phyloP scores from a whole-genome alignment of 495 filamentous ascomycete genomes.

The Xylaria sp. region DNA sequence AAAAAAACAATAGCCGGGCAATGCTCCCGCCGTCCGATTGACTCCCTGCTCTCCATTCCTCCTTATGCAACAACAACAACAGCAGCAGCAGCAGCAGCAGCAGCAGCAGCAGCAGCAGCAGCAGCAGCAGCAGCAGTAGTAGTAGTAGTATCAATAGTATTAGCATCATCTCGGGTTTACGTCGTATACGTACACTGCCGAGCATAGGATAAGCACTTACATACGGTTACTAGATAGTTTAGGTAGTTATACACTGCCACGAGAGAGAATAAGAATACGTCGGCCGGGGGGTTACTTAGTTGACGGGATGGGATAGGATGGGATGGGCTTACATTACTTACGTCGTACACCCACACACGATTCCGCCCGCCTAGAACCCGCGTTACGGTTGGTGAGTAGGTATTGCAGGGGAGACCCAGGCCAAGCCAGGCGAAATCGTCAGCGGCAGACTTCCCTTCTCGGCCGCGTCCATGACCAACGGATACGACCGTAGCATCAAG shows the following conservation, averaged over 20 bases:
- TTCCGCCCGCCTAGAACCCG: not conserved
- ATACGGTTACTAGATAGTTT: not conserved
- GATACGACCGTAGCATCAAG: slow-evolving; percentile 25
- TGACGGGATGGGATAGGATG: not conserved
- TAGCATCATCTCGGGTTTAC: not conserved
- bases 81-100: too few relatives aligned
- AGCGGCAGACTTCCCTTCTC: not conserved
- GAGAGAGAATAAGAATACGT: not conserved
- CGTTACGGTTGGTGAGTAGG: not conserved
- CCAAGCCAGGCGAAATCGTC: not conserved
- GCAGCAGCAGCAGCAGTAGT: not conserved
- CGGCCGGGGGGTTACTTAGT: not conserved
- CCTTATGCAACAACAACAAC: too few relatives aligned
- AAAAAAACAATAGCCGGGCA: not conserved
- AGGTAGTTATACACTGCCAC: not conserved
- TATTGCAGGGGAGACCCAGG: too few relatives aligned
- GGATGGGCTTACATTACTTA: not conserved
- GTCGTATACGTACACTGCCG: not conserved
- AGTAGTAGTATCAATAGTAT: too few relatives aligned
- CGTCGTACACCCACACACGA: not conserved
- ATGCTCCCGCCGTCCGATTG: not conserved
- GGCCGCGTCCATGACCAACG: slow-evolving; percentile 12
- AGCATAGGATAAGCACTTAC: not conserved
- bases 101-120: too few relatives aligned
- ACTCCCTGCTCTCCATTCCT: not conserved